Percentiles rank a stretch among this genome's conserved stretches.
These are phyloP conservation scores for Tubosaeta sp. DNA, from an alignment of 768 basidiomycete species.

Conservation along the genomic window DNA sequence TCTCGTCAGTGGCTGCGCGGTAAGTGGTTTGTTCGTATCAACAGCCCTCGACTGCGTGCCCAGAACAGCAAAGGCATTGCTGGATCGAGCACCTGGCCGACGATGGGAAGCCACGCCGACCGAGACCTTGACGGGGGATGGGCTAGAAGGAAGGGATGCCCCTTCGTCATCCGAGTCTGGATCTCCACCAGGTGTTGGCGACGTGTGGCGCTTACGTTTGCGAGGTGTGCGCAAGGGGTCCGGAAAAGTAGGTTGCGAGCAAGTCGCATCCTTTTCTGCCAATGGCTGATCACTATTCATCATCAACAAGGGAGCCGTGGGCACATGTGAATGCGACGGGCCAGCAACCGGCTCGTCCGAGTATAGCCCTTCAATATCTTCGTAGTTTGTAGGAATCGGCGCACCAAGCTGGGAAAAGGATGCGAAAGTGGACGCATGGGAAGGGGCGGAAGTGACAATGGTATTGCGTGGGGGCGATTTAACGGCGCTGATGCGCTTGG, in stretches of 20 bases:
- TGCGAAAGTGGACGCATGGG: conserved; percentile 15
- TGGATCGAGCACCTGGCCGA: neutral
- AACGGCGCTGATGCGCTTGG: conserved; percentile 8
- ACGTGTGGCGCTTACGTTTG: conserved; percentile 22
- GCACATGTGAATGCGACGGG: conserved; percentile 17
- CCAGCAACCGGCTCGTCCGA: conserved; percentile 29
- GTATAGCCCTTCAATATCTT: conserved; percentile 34
- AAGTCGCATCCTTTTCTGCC: conserved; percentile 1
- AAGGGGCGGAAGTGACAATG: conserved; percentile 12
- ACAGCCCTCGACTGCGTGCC: conserved; percentile 15
- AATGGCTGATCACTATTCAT: conserved; percentile 17
- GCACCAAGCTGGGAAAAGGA: conserved; percentile 35
- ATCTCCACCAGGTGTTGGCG: neutral
- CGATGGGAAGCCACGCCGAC: conserved; percentile 1
- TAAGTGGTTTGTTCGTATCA: neutral
- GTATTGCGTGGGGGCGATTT: conserved; percentile 20
- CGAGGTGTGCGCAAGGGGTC: conserved; percentile 31
- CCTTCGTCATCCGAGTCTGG: conserved; percentile 9
- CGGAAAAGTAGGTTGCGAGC: conserved; percentile 12
- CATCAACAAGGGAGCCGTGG: conserved; percentile 22
- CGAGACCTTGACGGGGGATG: conserved; percentile 30
- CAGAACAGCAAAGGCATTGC: conserved; percentile 1
- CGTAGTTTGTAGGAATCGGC: conserved; percentile 29
- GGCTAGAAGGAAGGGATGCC: conserved; percentile 20
- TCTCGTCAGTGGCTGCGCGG: conserved; percentile 9